Base-by-base conservation (phyloP, 208 protist genomes). In the Trypanosoma cruzi region DNA sequence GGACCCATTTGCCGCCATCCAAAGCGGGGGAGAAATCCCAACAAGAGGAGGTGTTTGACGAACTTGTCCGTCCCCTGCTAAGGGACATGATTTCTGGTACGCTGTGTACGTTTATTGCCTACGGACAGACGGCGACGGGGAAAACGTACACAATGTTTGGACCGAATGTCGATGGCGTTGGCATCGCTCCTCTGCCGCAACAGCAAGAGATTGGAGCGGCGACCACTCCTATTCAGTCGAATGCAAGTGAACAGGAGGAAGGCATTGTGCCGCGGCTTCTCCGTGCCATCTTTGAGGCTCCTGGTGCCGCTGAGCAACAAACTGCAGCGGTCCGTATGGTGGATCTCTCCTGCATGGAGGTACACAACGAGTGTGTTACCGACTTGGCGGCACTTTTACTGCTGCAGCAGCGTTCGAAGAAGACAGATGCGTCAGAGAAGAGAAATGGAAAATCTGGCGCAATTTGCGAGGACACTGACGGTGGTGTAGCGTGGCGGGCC, bases 71-170 rank as follows among this genome's bases (percentile, higher is more conserved):
- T 22, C 69, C 69, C 24, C 42, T 31, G 36, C 11, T 75, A 10
- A 11, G 46, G 29, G 49, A 52, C 48, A 24, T 67, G 59, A 37
- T 75, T 34, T 68, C 36, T 42, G 69, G 59, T 26, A 57, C 31
- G 36, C 59, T 26, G 0, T 50, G 44, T 13, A 65, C 81, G 8
- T 81, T 93, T 54, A 75, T 96, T 24, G 80, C 88, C n/a, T 96
- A 94, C 58, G 91, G 91, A 0, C 84, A 92, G 64, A 96, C 91
- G n/a, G 75, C 82, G 4, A 89, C 75, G 20, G 91, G 91, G 32
- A 96, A 96, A 68, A 94, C 88, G 28, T 85, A 93, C 73, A 92
- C 86, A 22, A 77, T 96, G 55, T 89, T 93, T 66, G 89, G 89
- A 0, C 72, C 72, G 2, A 22, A 48, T 40, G 54, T 36, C 20